A percentile compares a stretch with the other conserved stretches of the same genome.
Evolutionary conservation across 2,329 filamentous ascomycete genomes (phyloP).

Genomic region (Didymella segeticola): DNA sequence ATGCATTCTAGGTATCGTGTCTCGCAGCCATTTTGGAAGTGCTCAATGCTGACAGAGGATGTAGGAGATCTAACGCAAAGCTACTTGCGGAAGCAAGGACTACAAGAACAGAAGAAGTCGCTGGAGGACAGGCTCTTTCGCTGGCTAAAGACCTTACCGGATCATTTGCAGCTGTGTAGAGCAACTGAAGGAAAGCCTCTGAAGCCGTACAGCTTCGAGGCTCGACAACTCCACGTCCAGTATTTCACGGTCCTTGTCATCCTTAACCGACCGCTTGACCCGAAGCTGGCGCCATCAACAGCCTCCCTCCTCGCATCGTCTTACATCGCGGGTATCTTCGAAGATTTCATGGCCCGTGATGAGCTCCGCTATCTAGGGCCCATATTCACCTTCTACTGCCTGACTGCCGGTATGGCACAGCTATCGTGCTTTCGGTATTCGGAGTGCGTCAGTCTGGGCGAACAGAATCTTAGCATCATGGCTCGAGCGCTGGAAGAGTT

Average conservation of each 20-base stretch:
- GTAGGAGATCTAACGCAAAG: slow-evolving; percentile 50
- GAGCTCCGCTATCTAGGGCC: slow-evolving; percentile 51
- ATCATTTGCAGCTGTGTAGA: slow-evolving; percentile 39
- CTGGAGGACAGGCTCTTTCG: slow-evolving; percentile 51
- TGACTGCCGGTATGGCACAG: slow-evolving; percentile 50
- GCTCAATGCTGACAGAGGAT: neutral
- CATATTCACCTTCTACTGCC: slow-evolving; percentile 52
- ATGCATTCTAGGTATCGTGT: slow-evolving; percentile 41
- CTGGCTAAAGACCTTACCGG: slow-evolving; percentile 49
- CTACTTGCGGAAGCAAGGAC: slow-evolving; percentile 45
- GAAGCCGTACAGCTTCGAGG: slow-evolving; percentile 44
- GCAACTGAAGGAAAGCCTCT: slow-evolving; percentile 29
- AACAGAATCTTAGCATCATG: slow-evolving; percentile 40
- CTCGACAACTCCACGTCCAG: slow-evolving; percentile 47
- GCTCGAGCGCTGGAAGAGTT: slow-evolving; percentile 39
- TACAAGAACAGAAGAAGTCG: slow-evolving; percentile 39
- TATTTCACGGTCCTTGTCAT: slow-evolving; percentile 52
- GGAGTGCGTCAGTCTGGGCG: slow-evolving; percentile 35
- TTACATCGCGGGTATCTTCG: slow-evolving; percentile 52
- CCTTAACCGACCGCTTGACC: slow-evolving; percentile 45
- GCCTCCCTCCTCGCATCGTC: slow-evolving; percentile 51
- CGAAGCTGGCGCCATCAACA: slow-evolving; percentile 42
- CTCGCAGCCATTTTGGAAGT: neutral
- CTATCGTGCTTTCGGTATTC: slow-evolving; percentile 49
- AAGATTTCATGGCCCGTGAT: slow-evolving; percentile 52